Evolutionary conservation across 148 eudicot genomes (phyloP).

Genomic region (Nepenthes mirabilis): DNA sequence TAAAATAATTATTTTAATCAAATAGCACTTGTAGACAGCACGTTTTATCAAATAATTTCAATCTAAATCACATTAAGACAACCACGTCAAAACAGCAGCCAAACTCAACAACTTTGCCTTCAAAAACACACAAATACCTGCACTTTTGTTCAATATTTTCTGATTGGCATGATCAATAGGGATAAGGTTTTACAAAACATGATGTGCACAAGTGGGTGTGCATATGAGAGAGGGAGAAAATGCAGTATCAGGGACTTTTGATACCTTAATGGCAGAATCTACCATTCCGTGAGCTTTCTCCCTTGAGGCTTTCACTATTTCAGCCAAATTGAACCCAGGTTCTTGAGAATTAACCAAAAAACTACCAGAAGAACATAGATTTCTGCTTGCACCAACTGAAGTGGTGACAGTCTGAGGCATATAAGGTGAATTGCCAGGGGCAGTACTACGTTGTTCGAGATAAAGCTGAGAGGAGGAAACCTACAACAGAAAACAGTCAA

Average conservation of each 20-base stretch:
- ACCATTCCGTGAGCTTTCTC: slow-evolving; percentile 64
- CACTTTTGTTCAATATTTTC: too few relatives aligned
- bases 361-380: slow-evolving; percentile 3
- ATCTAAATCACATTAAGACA: too few relatives aligned
- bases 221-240: background rate
- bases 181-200: background rate
- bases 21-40: too few relatives aligned
- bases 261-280: slow-evolving; percentile 73
- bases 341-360: slow-evolving; percentile 32
- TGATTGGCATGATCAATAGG: background rate
- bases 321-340: slow-evolving; percentile 34
- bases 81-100: too few relatives aligned
- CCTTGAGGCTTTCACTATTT: slow-evolving; percentile 56
- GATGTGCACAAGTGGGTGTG: background rate
- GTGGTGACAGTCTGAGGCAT: slow-evolving; percentile 16
- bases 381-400: slow-evolving; percentile 22
- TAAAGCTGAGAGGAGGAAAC: slow-evolving; percentile 29
- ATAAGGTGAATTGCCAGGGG: slow-evolving; percentile 21
- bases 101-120: too few relatives aligned
- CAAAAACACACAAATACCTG: too few relatives aligned
- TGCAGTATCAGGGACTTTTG: slow-evolving; percentile 3
- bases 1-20: too few relatives aligned
- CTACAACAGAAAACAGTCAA: background rate
- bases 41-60: too few relatives aligned
- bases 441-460: slow-evolving; percentile 36